Percentiles rank a stretch among this genome's conserved stretches.
These are phyloP conservation scores for Fusarium chlamydosporum DNA, from an alignment of 2,329 filamentous ascomycete species.

Conservation along the genomic window DNA sequence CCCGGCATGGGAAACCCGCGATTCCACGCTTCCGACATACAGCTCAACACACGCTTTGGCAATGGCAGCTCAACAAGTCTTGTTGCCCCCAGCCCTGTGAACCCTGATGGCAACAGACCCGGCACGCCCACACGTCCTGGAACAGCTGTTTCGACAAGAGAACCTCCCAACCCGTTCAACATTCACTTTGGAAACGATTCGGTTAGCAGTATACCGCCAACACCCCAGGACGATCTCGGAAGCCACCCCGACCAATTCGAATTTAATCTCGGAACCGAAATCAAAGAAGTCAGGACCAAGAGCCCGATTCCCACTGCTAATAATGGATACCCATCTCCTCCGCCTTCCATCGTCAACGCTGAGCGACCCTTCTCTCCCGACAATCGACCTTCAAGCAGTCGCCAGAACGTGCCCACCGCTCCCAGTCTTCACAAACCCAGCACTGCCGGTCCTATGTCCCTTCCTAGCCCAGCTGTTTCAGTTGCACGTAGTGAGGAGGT, in stretches of 20 bases:
- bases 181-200: slow-evolving; percentile 59
- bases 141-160: slow-evolving; percentile 54
- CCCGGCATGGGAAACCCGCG: slow-evolving; percentile 47
- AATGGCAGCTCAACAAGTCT: slow-evolving; percentile 57
- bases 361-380: slow-evolving; percentile 50
- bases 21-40: slow-evolving; percentile 58
- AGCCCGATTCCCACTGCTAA: slow-evolving; percentile 17
- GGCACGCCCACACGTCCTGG: slow-evolving; percentile 54
- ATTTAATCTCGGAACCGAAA: slow-evolving; percentile 50
- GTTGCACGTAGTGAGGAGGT: slow-evolving; percentile 59
- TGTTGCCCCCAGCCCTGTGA: slow-evolving; percentile 52
- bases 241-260: slow-evolving; percentile 61
- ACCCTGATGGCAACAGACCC: slow-evolving; percentile 38
- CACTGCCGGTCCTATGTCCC: slow-evolving; percentile 51
- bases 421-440: slow-evolving; percentile 51
- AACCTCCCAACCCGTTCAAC: slow-evolving; percentile 65
- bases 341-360: slow-evolving; percentile 54
- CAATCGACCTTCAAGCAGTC: slow-evolving; percentile 37
- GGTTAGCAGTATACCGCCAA: slow-evolving; percentile 47
- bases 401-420: slow-evolving; percentile 41
- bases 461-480: slow-evolving; percentile 62
- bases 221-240: slow-evolving; percentile 47
- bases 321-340: slow-evolving; percentile 57
- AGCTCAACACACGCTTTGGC: slow-evolving; percentile 56
- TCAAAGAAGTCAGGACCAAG: slow-evolving; percentile 28